A percentile compares a stretch with the other conserved stretches of the same genome.
phyloP scores from a whole-genome alignment of 2,329 filamentous ascomycete genomes.

The Alternaria atra region DNA sequence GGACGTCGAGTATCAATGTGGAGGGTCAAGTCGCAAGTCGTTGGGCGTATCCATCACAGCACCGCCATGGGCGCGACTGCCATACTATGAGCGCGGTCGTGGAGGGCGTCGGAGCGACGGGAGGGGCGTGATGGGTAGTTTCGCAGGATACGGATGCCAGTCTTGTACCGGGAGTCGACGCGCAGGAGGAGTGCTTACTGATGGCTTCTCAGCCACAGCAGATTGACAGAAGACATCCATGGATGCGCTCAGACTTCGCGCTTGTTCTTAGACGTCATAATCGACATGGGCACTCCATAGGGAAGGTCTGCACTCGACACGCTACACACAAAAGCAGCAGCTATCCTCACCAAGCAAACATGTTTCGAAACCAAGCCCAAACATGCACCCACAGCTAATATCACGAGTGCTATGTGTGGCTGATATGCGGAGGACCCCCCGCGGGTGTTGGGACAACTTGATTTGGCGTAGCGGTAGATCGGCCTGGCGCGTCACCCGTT shows the following conservation, averaged over 20 bases:
- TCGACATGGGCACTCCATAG: neutral
- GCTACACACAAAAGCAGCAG: neutral
- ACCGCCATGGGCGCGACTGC: slow-evolving; percentile 7
- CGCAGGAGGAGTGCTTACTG: slow-evolving; percentile 24
- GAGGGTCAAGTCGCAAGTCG: neutral
- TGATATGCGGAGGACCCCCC: slow-evolving; percentile 5
- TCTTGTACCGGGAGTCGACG: neutral
- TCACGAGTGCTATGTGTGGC: slow-evolving; percentile 1
- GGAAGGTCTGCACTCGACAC: neutral
- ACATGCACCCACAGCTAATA: neutral
- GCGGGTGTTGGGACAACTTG: slow-evolving; percentile 4
- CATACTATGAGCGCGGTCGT: slow-evolving; percentile 9
- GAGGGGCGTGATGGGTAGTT: slow-evolving; percentile 7
- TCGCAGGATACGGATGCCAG: slow-evolving; percentile 2
- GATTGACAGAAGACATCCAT: neutral
- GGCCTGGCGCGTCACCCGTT: slow-evolving; percentile 13
- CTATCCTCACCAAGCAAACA: neutral
- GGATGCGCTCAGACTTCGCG: slow-evolving; percentile 14
- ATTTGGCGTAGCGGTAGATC: slow-evolving; percentile 17
- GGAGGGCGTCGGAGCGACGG: neutral
- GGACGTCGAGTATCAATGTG: neutral
- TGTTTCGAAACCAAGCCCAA: neutral
- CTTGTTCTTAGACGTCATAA: slow-evolving; percentile 16
- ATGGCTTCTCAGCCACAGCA: slow-evolving; percentile 21
- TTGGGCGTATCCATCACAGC: slow-evolving; percentile 3